A percentile compares a stretch with the other conserved stretches of the same genome.
phyloP scores from a whole-genome alignment of 2,329 filamentous ascomycete species.

The Blastomyces parvus region DNA sequence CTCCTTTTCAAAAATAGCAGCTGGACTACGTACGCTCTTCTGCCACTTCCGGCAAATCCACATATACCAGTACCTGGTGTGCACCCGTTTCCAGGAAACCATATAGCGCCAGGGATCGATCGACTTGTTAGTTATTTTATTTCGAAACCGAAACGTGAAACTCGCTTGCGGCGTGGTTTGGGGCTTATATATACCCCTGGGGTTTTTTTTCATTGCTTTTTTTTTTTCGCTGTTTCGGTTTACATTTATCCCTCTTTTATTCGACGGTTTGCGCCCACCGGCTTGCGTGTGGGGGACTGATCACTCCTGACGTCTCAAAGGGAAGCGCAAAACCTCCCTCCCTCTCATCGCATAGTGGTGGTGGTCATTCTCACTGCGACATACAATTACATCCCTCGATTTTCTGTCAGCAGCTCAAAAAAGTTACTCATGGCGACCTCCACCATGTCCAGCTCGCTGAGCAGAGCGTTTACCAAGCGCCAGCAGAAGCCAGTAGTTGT shows the following conservation, averaged over 20 bases:
- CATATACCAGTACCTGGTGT: background rate
- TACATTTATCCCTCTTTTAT: background rate
- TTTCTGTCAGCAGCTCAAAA: background rate
- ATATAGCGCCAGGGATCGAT: background rate
- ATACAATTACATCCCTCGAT: background rate
- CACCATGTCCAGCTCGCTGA: conserved; percentile 30
- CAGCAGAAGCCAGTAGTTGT: conserved; percentile 38
- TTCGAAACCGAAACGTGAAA: background rate
- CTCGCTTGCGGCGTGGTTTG: background rate
- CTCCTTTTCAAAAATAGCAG: background rate
- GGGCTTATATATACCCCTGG: background rate
- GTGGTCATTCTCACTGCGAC: background rate
- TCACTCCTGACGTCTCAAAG: background rate
- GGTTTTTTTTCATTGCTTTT: background rate
- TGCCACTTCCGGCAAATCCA: background rate
- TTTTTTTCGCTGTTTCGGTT: background rate
- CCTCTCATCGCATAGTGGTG: background rate
- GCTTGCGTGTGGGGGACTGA: background rate
- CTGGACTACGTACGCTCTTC: background rate
- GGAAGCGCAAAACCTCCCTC: background rate
- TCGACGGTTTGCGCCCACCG: background rate
- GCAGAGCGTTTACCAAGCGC: conserved; percentile 42
- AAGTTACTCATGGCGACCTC: background rate
- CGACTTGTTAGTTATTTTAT: background rate
- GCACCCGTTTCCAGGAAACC: background rate